Evolutionary conservation across 805 yeast genomes (phyloP), one percentile per base, ranked within the genome.

Genomic region (Candida bentonensis): DNA sequence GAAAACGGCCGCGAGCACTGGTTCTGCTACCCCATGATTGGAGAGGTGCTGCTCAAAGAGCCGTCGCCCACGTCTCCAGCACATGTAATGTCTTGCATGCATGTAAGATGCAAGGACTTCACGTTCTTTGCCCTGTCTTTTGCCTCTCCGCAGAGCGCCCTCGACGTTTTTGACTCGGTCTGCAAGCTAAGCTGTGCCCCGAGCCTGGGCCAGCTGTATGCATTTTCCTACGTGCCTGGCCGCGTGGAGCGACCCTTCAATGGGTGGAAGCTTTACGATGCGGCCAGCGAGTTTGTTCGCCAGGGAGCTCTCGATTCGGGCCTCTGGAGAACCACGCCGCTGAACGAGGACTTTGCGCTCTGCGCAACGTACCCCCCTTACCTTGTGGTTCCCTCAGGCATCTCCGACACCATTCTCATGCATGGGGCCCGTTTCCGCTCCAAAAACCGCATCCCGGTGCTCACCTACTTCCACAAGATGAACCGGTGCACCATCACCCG

Each of bases 341-440:
- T 87, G 15, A 92, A 92, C 58, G 57, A 63, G 23, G 71, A 76
- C 27, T 69, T 68, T 42, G 42, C 46, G 17, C 70, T 86, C 44
- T 78, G 89, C 52, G 69, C 78, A 3, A 76, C 95, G 0, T 92
- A 92, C 55, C 96, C 97, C 0, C 59, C 68, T 0, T 42, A 57
- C 3, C 54, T 87, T 1, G 69, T 84, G 3, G 81, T 88, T 0
- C 98, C 98, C 0, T 61, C 64, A n/a, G 59, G 74, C 2, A 76
- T 88, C 2, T 79, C 95, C 1, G 96, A 92, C 57, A 79, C 79
- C 34, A 82, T 88, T 9, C 61, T 92, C 42, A 73, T 74, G 43
- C 89, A 92, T 58, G 94, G 96, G 0, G 79, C 82, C 3, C 82
- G 81, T 53, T 92, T 76, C 59, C 66, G 98, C 39, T 86, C 96